phyloP scores from a whole-genome alignment of 495 filamentous ascomycete genomes.

The Rhypophila decipiens region DNA sequence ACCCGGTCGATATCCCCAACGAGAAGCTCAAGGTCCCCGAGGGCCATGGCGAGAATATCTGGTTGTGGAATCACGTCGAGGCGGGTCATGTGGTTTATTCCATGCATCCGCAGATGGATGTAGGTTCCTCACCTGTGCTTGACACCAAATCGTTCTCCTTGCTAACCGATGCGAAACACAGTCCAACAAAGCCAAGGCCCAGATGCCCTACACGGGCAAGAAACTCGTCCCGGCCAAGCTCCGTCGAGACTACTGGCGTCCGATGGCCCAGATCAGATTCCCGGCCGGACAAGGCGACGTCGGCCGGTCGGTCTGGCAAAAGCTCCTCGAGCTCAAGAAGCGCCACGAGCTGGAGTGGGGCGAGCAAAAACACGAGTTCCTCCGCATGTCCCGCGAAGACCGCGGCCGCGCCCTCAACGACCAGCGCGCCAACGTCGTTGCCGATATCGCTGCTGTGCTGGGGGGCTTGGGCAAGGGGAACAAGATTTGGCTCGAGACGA shows the following conservation, averaged over 20 bases:
- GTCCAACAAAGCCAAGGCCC: conserved; percentile 62
- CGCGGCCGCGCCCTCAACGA: conserved; percentile 66
- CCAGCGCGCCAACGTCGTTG: conserved; percentile 81
- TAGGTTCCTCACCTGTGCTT: conserved; percentile 32
- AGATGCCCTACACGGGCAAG: conserved; percentile 85
- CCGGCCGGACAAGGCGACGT: conserved; percentile 38
- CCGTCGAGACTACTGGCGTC: conserved; percentile 89
- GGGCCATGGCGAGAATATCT: conserved; percentile 66
- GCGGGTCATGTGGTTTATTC: conserved; percentile 83
- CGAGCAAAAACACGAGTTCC: conserved; percentile 30
- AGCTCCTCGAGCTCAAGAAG: conserved; percentile 73
- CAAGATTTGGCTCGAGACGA: conserved; percentile 28
- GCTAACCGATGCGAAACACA: conserved; percentile 25
- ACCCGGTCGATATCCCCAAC: too few species aligned
- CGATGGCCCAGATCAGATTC: conserved; percentile 71
- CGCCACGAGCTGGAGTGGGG: conserved; percentile 62
- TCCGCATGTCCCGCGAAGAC: conserved; percentile 42
- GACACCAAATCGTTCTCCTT: neutral
- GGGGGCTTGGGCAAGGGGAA: conserved; percentile 41
- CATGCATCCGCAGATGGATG: conserved; percentile 59
- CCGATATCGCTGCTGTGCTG: conserved; percentile 79
- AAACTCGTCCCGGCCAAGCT: conserved; percentile 72
- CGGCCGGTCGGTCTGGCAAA: conserved; percentile 69
- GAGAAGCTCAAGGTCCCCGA: conserved; percentile 8
- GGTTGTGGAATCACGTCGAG: conserved; percentile 71